Evolutionary conservation across 1,284 basidiomycete species (phyloP), one percentile per base, ranked within the genome.

Genomic region (Amylostereum areolatum): DNA sequence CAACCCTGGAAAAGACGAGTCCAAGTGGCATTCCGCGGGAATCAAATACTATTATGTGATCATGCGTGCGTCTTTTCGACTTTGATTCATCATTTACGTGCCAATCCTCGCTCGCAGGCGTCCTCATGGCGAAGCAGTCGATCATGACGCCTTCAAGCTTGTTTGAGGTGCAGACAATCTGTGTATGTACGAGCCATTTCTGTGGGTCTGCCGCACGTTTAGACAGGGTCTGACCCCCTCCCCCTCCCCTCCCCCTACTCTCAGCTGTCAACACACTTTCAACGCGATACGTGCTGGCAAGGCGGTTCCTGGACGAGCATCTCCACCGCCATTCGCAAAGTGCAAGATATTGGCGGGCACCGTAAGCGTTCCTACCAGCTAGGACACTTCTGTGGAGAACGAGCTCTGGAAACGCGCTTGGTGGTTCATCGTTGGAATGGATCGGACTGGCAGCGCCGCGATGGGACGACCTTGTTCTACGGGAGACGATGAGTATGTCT

Each of bases 401-500:
- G 77, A 80, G 52, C 55, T 77, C 11, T 77, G 74, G 64, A 77
- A 75, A 57, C 67, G 80, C 18, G 71, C 74, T 1, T 80, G 77
- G 57, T 78, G 76, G 77, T 71, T 63, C 51, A 58, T 73, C 6
- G 72, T 85, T 18, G 69, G 75, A 3, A 74, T 81, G 47, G 86
- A 89, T 55, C 77, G 85, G 29, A 65, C 85, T 34, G 75, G 73
- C 18, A 84, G 83, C 52, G 78, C 81, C 18, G 69, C 71, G 29
- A 71, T 92, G 29, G 92, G 92, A 9, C 72, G 92, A 34, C 77
- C 87, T 5, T 81, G 83, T 49, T 77, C 79, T 32, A 68, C 86
- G 32, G 78, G 80, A 32, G 87, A 92, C 60, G 88, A 91, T 65
- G 90, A 94, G 86, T 89, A 58, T 64, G 83, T 67, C 36, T 8